Percentiles rank a stretch among this genome's conserved stretches.
These are phyloP conservation scores for Erigeron philadelphicus DNA, from an alignment of 140 eudicot species.

Conservation along the genomic window DNA sequence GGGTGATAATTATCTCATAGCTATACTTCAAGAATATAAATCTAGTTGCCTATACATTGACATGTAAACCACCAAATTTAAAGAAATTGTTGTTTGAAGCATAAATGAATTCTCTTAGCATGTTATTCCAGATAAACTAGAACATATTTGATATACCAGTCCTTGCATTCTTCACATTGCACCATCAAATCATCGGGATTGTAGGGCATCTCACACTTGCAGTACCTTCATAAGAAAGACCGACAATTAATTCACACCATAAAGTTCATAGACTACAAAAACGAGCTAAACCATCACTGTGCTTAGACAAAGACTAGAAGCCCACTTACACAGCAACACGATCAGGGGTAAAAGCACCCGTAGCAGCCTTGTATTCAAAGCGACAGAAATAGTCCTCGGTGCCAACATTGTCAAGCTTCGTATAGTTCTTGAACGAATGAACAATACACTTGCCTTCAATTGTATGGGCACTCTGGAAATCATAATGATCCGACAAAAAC, in stretches of 20 bases:
- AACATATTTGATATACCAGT: conserved; percentile 45
- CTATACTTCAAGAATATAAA: not conserved
- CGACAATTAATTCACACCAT: not conserved
- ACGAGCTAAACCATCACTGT: not conserved
- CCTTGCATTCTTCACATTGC: conserved; percentile 85
- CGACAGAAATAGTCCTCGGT: conserved; percentile 71
- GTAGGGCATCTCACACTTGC: conserved; percentile 90
- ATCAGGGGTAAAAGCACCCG: conserved; percentile 74
- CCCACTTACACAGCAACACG: conserved; percentile 79
- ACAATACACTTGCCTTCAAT: conserved; percentile 80
- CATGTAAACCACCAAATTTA: not conserved
- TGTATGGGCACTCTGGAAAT: conserved; percentile 76
- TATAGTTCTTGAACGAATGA: conserved; percentile 70
- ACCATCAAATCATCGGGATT: conserved; percentile 93
- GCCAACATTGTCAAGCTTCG: conserved; percentile 74
- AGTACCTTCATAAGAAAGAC: conserved; percentile 43
- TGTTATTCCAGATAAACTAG: conserved; percentile 4
- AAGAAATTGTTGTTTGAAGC: too few relatives aligned
- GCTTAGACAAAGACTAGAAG: not conserved
- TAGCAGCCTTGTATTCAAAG: conserved; percentile 73
- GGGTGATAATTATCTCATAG: not conserved
- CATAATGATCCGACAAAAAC: conserved; percentile 70
- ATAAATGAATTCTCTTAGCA: not conserved
- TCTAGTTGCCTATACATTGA: conserved; percentile 2
- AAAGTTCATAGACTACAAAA: not conserved